Evolutionary conservation across 2,329 filamentous ascomycete species (phyloP).

Genomic region (Sporothrix pallida): DNA sequence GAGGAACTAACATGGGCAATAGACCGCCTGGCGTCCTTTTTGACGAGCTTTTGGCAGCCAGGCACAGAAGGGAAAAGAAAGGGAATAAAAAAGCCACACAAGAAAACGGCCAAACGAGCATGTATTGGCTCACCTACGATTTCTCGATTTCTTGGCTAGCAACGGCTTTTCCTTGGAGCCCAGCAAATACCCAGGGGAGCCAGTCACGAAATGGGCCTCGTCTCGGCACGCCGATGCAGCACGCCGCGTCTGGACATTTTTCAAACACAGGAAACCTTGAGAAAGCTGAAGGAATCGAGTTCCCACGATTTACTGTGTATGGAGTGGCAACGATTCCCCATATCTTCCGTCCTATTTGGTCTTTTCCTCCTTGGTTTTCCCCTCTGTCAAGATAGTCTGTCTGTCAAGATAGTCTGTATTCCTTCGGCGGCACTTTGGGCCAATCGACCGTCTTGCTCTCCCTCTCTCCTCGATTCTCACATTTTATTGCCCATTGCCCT

Average conservation of each 20-base stretch:
- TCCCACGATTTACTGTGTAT: not conserved
- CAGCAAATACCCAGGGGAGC: no score
- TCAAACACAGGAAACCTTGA: not conserved
- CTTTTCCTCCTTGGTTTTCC: not conserved
- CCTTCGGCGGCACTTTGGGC: constrained; percentile 5
- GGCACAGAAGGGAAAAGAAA: not conserved
- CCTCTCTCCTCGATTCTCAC: not conserved
- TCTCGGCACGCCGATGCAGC: not conserved
- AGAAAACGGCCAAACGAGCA: not conserved
- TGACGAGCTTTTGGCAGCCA: not conserved
- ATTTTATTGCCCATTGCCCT: not conserved
- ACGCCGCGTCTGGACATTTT: not conserved
- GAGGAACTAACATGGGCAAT: not conserved
- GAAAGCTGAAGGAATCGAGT: not conserved
- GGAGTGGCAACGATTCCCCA: no score
- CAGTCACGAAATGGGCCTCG: not conserved
- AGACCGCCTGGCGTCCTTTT: not conserved
- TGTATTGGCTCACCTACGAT: not conserved
- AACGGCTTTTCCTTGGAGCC: constrained; percentile 3
- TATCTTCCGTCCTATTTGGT: no score
- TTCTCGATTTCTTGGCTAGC: constrained; percentile 9
- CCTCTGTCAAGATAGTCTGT: not conserved
- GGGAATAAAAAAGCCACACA: not conserved
- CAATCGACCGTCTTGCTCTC: not conserved
- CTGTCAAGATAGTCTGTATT: not conserved